These are phyloP conservation scores for Hortiboletus campestris DNA, from an alignment of 768 basidiomycete genomes.

Conservation along the genomic window DNA sequence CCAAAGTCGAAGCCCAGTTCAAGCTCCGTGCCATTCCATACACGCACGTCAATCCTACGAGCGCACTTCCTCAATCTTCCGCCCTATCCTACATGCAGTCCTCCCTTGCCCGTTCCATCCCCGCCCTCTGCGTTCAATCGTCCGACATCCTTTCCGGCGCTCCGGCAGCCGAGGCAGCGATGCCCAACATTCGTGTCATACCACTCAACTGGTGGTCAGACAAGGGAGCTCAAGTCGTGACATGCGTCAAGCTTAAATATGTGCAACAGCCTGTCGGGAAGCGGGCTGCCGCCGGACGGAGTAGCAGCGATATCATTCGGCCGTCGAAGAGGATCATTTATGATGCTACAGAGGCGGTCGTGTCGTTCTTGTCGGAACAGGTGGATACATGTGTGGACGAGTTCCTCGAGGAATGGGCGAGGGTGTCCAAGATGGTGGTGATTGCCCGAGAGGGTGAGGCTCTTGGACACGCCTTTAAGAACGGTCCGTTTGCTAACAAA, in stretches of 20 bases:
- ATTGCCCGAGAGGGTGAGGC: constrained; percentile 83
- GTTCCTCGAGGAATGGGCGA: constrained; percentile 90
- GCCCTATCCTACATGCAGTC: constrained; percentile 63
- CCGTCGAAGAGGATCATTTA: constrained; percentile 88
- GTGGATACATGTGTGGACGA: constrained; percentile 87
- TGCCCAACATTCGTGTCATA: constrained; percentile 88
- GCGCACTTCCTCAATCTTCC: constrained; percentile 37
- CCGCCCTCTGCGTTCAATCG: constrained; percentile 80
- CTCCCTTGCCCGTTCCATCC: constrained; percentile 73
- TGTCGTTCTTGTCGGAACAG: constrained; percentile 84
- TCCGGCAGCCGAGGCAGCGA: constrained; percentile 86
- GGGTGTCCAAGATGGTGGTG: constrained; percentile 91
- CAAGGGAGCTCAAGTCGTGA: constrained; percentile 76
- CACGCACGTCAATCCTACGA: constrained; percentile 65
- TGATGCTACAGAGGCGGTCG: constrained; percentile 83
- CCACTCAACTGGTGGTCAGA: constrained; percentile 92
- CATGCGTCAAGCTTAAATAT: constrained; percentile 87
- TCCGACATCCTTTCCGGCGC: constrained; percentile 78
- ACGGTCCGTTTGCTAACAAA: neutral
- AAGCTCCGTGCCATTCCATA: constrained; percentile 79
- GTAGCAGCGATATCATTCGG: constrained; percentile 57
- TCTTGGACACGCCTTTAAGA: neutral
- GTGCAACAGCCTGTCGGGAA: constrained; percentile 85
- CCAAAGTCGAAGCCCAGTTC: constrained; percentile 84
- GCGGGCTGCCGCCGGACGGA: constrained; percentile 51